phyloP scores from a whole-genome alignment of 176 grass and related monocot genomes.

The Poa pratensis region DNA sequence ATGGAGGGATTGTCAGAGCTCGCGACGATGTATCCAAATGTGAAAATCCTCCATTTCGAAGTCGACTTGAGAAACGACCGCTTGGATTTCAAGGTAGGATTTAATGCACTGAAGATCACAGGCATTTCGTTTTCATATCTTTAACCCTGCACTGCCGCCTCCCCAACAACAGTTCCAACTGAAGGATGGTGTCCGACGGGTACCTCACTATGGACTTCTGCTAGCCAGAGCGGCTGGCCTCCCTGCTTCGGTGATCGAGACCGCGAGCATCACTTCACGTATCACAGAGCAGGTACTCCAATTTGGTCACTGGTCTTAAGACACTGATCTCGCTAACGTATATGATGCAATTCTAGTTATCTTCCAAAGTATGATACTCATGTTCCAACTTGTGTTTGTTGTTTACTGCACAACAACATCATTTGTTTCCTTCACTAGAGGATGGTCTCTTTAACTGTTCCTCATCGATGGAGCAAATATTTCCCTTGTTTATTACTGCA shows the following conservation, averaged over 20 bases:
- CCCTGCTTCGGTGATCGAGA: constrained; percentile 75
- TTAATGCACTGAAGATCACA: background rate
- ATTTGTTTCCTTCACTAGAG: background rate
- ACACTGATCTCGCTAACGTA: background rate
- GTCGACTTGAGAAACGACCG: constrained; percentile 80
- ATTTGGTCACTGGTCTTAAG: constrained; percentile 2
- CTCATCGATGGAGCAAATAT: background rate
- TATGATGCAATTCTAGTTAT: background rate
- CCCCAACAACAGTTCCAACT: constrained; percentile 59
- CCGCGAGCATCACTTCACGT: constrained; percentile 68
- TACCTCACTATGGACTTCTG: constrained; percentile 86
- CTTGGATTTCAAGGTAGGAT: constrained; percentile 88
- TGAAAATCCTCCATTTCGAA: constrained; percentile 95
- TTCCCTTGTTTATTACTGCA: constrained; percentile 23
- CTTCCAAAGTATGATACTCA: background rate
- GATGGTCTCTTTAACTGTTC: background rate
- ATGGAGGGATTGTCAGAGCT: constrained; percentile 95
- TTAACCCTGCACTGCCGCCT: background rate
- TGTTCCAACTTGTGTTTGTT: background rate
- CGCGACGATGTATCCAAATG: constrained; percentile 90
- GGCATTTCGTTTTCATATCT: constrained; percentile 26
- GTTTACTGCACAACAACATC: background rate
- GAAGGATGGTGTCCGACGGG: constrained; percentile 69
- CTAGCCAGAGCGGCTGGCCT: constrained; percentile 86
- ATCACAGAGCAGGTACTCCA: constrained; percentile 79